Conservation (phyloP, 257 asterid species). For the Voacanga thouarsii region DNA sequence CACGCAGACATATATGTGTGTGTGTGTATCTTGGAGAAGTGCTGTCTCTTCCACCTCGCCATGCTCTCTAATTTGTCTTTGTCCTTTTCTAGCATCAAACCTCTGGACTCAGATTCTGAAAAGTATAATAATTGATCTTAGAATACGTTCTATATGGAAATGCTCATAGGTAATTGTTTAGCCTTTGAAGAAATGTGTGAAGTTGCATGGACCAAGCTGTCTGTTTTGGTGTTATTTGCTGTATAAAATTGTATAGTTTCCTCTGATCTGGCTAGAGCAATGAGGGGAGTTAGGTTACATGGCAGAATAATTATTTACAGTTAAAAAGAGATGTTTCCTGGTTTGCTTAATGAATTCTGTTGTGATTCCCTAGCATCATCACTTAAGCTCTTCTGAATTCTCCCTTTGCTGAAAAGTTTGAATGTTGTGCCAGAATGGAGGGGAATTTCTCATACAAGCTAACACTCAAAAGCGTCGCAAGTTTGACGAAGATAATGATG, state of each 20-base stretch:
- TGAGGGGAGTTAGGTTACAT: background rate
- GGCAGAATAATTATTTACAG: background rate
- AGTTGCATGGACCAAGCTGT: background rate
- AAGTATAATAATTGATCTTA: background rate
- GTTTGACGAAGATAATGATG: slow-evolving; percentile 48
- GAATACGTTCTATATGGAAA: background rate
- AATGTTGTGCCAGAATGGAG: slow-evolving; percentile 57
- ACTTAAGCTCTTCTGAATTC: background rate
- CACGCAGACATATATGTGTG: no score
- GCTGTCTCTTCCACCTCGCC: no score
- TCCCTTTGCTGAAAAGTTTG: background rate
- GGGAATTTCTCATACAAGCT: slow-evolving; percentile 76
- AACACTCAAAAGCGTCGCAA: slow-evolving; percentile 86
- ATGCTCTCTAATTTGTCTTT: no score
- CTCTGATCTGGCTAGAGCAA: no score
- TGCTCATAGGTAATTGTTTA: background rate
- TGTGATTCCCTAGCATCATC: background rate
- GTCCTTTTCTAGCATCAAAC: background rate
- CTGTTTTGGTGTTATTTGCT: background rate
- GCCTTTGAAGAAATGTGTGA: background rate
- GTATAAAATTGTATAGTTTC: background rate
- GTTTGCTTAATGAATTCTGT: background rate
- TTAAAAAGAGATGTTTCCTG: background rate
- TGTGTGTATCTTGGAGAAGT: no score
- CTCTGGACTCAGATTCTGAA: background rate